Conservation (phyloP, 2,329 filamentous ascomycete species). For the Elsinoe arachidis region DNA sequence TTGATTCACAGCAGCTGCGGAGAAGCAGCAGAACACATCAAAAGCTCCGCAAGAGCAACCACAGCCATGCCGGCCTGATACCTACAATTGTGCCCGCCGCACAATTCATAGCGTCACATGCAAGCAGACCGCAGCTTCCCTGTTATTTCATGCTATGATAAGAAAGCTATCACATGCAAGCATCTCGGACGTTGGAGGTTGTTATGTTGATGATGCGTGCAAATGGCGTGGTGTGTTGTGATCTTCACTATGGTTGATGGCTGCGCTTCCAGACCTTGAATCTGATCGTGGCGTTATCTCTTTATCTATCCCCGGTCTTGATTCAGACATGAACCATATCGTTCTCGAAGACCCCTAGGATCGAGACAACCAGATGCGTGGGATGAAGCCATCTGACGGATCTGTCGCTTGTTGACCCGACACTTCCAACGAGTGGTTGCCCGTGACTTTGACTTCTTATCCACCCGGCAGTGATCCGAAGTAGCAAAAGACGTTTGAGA, state of each 20-base stretch:
- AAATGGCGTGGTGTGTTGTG: neutral
- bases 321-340: conserved; percentile 3
- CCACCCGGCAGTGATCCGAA: neutral
- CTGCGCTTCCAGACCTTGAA: neutral
- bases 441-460: neutral
- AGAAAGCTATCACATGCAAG: neutral
- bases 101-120: too few relatives aligned
- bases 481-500: neutral
- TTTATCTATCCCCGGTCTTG: neutral
- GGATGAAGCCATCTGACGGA: neutral
- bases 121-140: too few relatives aligned
- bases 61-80: neutral
- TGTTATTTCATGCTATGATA: neutral
- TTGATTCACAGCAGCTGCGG: too few relatives aligned
- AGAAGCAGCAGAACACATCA: too few relatives aligned
- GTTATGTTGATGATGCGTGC: neutral
- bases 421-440: neutral
- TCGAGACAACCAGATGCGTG: neutral
- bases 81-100: too few relatives aligned
- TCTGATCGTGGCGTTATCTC: neutral
- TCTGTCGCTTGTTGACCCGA: neutral
- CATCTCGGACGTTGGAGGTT: neutral
- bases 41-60: neutral
- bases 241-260: neutral
- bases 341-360: neutral